Percentiles rank a stretch among this genome's conserved stretches.
These are phyloP conservation scores for Stellera chamaejasme DNA, from an alignment of 345 rosid genomes.

Conservation along the genomic window DNA sequence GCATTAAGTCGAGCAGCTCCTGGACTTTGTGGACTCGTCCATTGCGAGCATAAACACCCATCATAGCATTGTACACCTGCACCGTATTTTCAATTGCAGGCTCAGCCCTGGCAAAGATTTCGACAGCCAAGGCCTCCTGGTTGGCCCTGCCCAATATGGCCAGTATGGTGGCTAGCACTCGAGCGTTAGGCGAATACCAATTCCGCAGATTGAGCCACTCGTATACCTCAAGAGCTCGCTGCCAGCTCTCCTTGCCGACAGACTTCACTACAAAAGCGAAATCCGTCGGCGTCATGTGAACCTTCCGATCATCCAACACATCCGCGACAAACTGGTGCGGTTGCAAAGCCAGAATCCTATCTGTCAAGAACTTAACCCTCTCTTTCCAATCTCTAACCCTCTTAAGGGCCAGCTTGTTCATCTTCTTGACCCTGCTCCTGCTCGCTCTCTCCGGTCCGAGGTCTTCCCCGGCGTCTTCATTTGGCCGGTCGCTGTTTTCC, in stretches of 20 bases:
- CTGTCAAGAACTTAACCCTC: constrained; percentile 62
- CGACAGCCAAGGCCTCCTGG: constrained; percentile 67
- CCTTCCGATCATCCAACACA: constrained; percentile 58
- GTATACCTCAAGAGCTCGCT: constrained; percentile 84
- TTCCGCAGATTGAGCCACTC: constrained; percentile 88
- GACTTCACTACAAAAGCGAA: constrained; percentile 77
- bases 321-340: constrained; percentile 70
- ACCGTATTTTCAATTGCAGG: constrained; percentile 53
- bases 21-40: constrained; percentile 62
- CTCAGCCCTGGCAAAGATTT: constrained; percentile 64
- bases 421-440: constrained; percentile 62
- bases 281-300: constrained; percentile 93
- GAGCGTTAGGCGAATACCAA: constrained; percentile 78
- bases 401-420: constrained; percentile 71
- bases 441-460: constrained; percentile 32
- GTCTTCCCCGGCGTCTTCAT: constrained; percentile 29
- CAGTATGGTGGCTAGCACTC: constrained; percentile 81
- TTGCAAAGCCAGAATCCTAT: constrained; percentile 44
- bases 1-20: constrained; percentile 70
- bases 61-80: constrained; percentile 93
- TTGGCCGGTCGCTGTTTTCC: constrained; percentile 8
- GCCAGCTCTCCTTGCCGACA: constrained; percentile 83
- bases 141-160: constrained; percentile 78
- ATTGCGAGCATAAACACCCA: constrained; percentile 80
- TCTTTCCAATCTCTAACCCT: constrained; percentile 90